Evolutionary conservation across 345 rosid genomes (phyloP), one percentile per base, ranked within the genome.

Genomic region (Trapa incisa): DNA sequence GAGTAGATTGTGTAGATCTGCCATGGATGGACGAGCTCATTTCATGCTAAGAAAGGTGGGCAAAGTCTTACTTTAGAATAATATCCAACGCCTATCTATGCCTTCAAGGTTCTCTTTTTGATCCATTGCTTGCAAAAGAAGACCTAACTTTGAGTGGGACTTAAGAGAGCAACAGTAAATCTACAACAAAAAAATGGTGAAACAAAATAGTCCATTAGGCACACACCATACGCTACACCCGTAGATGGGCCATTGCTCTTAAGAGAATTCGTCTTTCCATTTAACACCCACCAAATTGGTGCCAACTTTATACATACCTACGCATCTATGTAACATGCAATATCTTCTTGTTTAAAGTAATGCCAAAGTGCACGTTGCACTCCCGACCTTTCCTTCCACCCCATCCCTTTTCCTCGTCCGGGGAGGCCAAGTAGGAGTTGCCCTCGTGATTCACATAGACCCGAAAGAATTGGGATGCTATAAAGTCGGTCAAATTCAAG

Each of bases 61-160:
- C 43, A 41, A 3, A 41, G 43, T 41, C 7, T 41, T 41, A 41
- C 43, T 3, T 3, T 8, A 41, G 4, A 3, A 41, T 41, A 41
- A 41, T 41, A 41, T 41, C 6, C 7, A 41, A 41, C 29, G 29
- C 29, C 29, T 41, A 41, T 41, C 7, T 41, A 41, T 41, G 43
- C 7, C 43, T 47, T 11, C 16, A 47, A 11, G 53, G 16, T 50
- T 50, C 14, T 50, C 6, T 58, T 33, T 8, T 58, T 2, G 15
- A 58, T 33, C 7, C 63, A 58, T 58, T 35, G 63, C 37, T 58
- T 15, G 63, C 63, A 32, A 29, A 41, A 58, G 9, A 22, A 22
- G 12, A 58, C 63, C 63, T 58, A 58, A 58, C 63, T 11, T 15
- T 58, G 38, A 32, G 63, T 58, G 38, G 38, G 63, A 58, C 63